Evolutionary conservation across 441 rosid genomes (phyloP), one percentile per base, ranked within the genome.

Genomic region (Cnidoscolus chayamansa): DNA sequence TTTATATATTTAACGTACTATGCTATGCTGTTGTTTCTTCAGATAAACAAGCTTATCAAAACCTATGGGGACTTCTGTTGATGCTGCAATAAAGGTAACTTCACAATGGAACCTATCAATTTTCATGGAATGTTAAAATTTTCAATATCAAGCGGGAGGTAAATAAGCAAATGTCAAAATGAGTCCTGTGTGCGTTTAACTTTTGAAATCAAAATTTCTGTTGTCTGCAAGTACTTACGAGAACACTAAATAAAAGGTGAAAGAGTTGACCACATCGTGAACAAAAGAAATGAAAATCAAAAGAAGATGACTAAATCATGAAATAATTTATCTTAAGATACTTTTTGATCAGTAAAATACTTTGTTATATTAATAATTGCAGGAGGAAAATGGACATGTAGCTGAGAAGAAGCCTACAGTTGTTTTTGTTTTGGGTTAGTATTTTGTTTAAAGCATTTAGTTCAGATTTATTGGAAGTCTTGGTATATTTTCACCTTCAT

Each of bases 341-440:
- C 1, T 59, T 51, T n/a, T 9, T 13, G 0, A 15, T 51, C 5
- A 19, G 32, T 20, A 13, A 37, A 55, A 17, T 49, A 8, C 40
- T 50, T 12, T 32, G 43, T 50, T 72, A 57, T 63, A 47, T 61
- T 30, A 35, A 20, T 64, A 55, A 32, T 59, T 78, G 60, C 84
- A 89, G 97, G 87, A 77, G 66, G 73, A 74, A 76, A 67, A 84
- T 77, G 86, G 84, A 76, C 82, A 71, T 68, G 15, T 81, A 68
- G 75, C 84, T 69, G 87, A 76, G 76, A 91, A 91, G 81, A 90
- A 90, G 68, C 93, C 92, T 9, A 86, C 79, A 0, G 94, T 93
- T 79, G 88, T 93, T 74, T 91, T 94, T 84, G 98, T 94, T 79
- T 79, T 93, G 57, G 98, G 98, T 93, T 75, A 80, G 87, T 60